These are phyloP conservation scores for Didymella lethalis DNA, from an alignment of 2,329 filamentous ascomycete genomes.

Conservation along the genomic window DNA sequence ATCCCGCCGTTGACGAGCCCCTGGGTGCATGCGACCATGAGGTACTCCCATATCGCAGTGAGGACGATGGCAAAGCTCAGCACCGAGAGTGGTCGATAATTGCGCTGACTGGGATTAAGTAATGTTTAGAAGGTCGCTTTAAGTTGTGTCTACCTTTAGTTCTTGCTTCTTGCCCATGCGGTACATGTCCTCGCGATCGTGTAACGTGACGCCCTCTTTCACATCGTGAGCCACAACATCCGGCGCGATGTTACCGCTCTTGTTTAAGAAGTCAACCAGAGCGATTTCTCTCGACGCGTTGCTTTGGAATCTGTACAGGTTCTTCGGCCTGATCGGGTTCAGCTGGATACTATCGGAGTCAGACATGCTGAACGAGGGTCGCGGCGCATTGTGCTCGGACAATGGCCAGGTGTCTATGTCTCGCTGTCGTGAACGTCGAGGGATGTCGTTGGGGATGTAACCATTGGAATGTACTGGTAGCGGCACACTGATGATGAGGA, in stretches of 20 bases:
- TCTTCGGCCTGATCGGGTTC: background rate
- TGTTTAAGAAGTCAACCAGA: constrained; percentile 6
- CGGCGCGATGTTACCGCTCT: background rate
- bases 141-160: constrained; percentile 14
- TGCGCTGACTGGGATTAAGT: constrained; percentile 15
- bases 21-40: constrained; percentile 22
- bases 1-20: constrained; percentile 44
- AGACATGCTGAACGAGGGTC: constrained; percentile 1
- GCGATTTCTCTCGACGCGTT: constrained; percentile 4
- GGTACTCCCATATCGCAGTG: constrained; percentile 27
- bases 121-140: background rate
- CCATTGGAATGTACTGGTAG: background rate
- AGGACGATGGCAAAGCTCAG: constrained; percentile 28
- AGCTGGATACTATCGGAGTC: constrained; percentile 3
- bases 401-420: background rate
- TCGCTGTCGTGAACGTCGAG: background rate
- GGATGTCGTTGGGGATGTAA: background rate
- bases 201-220: constrained; percentile 9
- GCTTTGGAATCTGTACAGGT: constrained; percentile 2
- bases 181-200: constrained; percentile 31
- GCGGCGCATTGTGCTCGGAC: background rate
- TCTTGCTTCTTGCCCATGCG: constrained; percentile 39
- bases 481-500: background rate
- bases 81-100: constrained; percentile 24
- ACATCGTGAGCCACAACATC: background rate